These are phyloP conservation scores for Erodium maritimum DNA, from an alignment of 345 rosid species.

Conservation along the genomic window DNA sequence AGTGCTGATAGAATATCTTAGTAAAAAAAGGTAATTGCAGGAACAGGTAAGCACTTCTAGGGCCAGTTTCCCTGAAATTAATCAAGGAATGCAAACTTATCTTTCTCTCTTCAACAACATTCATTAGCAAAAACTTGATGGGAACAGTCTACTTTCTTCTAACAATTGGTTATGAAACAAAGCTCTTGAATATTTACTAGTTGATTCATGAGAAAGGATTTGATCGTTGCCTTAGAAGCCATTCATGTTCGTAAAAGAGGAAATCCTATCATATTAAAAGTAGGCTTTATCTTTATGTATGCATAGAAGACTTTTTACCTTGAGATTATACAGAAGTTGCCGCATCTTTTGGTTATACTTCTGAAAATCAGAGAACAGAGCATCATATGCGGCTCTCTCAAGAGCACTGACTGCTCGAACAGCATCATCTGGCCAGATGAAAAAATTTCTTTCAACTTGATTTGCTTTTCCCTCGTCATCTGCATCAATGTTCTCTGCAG, in stretches of 20 bases:
- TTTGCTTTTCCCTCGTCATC: conserved; percentile 13
- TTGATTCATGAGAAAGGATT: neutral
- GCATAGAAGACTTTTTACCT: conserved; percentile 29
- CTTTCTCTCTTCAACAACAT: neutral
- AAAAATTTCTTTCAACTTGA: conserved; percentile 14
- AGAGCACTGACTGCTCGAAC: conserved; percentile 65
- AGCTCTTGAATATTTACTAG: neutral
- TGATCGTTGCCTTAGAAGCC: neutral
- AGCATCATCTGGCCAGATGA: conserved; percentile 86
- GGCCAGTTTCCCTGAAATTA: too few relatives aligned
- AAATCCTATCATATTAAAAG: neutral
- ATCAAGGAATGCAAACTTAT: neutral
- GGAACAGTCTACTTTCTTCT: neutral
- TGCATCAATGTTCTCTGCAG: conserved; percentile 24
- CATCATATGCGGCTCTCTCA: conserved; percentile 69
- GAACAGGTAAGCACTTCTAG: too few relatives aligned
- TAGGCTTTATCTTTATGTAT: neutral
- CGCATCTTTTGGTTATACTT: conserved; percentile 90
- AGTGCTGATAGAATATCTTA: too few relatives aligned
- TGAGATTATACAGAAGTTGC: conserved; percentile 71
- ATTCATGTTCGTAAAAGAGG: neutral
- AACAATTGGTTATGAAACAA: neutral
- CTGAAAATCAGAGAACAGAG: conserved; percentile 61
- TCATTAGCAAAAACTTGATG: neutral
- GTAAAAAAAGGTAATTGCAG: neutral